Percentiles rank a stretch among this genome's conserved stretches.
phyloP scores from a whole-genome alignment of 352 stramenopile species.

The Pythium utonaiense region DNA sequence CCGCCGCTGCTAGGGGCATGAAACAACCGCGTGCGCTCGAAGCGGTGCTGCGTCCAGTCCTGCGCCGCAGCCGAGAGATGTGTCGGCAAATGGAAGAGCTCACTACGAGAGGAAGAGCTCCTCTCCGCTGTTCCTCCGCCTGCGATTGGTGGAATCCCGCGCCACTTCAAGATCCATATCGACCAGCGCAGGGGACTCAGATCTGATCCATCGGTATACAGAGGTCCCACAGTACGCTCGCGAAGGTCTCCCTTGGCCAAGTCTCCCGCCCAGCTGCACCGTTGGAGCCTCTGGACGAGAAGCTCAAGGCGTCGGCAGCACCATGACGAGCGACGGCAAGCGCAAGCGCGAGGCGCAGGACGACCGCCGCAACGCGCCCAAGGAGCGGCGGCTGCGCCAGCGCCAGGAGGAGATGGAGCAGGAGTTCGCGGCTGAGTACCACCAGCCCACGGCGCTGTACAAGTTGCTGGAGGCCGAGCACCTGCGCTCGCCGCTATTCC shows the following conservation, averaged over 20 bases:
- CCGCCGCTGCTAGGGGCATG: conserved; percentile 8
- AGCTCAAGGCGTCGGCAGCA: conserved; percentile 5
- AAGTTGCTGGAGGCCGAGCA: conserved; percentile 80
- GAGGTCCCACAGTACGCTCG: conserved; percentile 1
- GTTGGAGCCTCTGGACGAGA: neutral
- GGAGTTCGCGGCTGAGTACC: conserved; percentile 80
- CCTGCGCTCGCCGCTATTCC: conserved; percentile 63
- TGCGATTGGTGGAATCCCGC: neutral
- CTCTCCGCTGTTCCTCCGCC: neutral
- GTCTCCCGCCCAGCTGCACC: neutral
- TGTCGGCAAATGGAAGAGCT: too few relatives aligned
- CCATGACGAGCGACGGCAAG: conserved; percentile 39
- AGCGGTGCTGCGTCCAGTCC: too few relatives aligned
- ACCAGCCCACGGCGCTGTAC: conserved; percentile 73
- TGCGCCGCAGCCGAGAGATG: too few relatives aligned
- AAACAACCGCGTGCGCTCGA: neutral
- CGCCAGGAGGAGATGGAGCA: conserved; percentile 75
- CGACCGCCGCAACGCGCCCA: conserved; percentile 30
- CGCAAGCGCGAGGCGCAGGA: conserved; percentile 61
- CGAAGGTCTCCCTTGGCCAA: neutral
- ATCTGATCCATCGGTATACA: conserved; percentile 4
- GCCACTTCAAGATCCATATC: conserved; percentile 23
- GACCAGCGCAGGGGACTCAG: conserved; percentile 5
- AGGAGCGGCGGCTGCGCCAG: conserved; percentile 41
- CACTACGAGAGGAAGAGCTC: too few relatives aligned